Evolutionary conservation across 495 filamentous ascomycete genomes (phyloP).

Genomic region (Durotheca rogersii): DNA sequence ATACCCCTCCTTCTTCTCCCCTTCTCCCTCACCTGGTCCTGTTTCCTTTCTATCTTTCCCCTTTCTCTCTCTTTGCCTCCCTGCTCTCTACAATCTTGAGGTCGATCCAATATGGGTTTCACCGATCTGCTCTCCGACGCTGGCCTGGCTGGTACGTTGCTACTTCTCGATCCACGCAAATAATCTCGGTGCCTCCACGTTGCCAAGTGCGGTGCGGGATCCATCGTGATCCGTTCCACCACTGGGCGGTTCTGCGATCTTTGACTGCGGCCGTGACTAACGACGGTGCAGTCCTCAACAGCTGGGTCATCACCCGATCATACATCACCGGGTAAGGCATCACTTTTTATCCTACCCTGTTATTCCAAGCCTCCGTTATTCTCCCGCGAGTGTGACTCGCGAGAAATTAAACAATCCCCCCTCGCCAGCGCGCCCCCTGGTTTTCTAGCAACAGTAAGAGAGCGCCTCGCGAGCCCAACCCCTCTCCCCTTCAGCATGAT

Average conservation of each 20-base stretch:
- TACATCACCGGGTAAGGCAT: constrained; percentile 88
- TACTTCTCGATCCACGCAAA: constrained; percentile 3
- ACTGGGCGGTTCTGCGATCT: background rate
- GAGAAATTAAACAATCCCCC: too few species aligned
- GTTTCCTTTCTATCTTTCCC: background rate
- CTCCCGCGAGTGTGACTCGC: constrained; percentile 13
- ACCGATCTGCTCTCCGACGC: constrained; percentile 84
- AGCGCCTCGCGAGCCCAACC: constrained; percentile 17
- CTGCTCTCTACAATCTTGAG: constrained; percentile 7
- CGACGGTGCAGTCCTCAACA: constrained; percentile 75
- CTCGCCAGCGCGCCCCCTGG: too few species aligned
- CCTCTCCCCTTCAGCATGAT: constrained; percentile 60
- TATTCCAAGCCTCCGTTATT: constrained; percentile 8
- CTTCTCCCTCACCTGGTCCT: constrained; percentile 7
- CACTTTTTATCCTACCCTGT: background rate
- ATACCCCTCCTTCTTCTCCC: constrained; percentile 5
- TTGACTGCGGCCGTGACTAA: constrained; percentile 9
- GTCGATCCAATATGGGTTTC: constrained; percentile 79
- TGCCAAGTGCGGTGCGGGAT: constrained; percentile 2
- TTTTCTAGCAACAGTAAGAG: too few species aligned
- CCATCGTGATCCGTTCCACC: constrained; percentile 4
- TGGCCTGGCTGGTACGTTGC: constrained; percentile 71
- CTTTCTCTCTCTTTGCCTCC: constrained; percentile 13
- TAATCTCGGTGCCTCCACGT: too few species aligned
- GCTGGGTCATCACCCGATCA: constrained; percentile 84